phyloP scores from a whole-genome alignment of 345 rosid genomes.

The Crucihimalaya himalaica region DNA sequence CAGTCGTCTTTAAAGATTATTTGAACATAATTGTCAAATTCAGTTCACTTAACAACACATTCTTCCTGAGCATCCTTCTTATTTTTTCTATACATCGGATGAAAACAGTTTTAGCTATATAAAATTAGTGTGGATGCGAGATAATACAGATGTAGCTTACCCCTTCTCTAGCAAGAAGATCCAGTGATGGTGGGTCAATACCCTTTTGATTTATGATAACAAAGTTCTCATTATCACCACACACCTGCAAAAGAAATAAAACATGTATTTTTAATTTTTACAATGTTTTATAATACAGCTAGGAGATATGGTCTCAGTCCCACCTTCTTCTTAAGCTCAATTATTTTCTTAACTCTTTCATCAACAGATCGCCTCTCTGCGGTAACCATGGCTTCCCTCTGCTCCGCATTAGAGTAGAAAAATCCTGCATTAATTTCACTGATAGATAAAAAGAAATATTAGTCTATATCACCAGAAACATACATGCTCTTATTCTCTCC shows the following conservation, averaged over 20 bases:
- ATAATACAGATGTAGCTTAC: slow-evolving; percentile 45
- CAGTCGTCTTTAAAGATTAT: neutral
- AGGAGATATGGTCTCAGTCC: neutral
- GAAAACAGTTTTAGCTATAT: neutral
- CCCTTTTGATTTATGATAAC: slow-evolving; percentile 94
- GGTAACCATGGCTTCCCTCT: slow-evolving; percentile 96
- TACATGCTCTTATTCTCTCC: neutral
- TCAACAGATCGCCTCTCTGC: slow-evolving; percentile 92
- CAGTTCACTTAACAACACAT: neutral
- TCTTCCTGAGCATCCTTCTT: neutral
- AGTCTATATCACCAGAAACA: slow-evolving; percentile 1
- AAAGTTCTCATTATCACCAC: slow-evolving; percentile 70
- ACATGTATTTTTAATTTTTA: neutral
- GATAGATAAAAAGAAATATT: slow-evolving; percentile 19
- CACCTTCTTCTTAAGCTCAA: slow-evolving; percentile 89
- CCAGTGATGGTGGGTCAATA: slow-evolving; percentile 91
- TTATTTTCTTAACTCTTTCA: slow-evolving; percentile 77
- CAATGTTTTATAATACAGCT: neutral
- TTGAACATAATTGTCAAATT: neutral
- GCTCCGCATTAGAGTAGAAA: slow-evolving; percentile 97
- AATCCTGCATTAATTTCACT: slow-evolving; percentile 98
- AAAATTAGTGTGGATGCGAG: neutral
- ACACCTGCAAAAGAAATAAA: slow-evolving; percentile 60
- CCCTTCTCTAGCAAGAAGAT: slow-evolving; percentile 93
- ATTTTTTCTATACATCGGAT: neutral